A percentile compares a stretch with the other conserved stretches of the same genome.
These are phyloP conservation scores for Trichosporon faecale DNA, from an alignment of 1,284 basidiomycete species.

Conservation along the genomic window DNA sequence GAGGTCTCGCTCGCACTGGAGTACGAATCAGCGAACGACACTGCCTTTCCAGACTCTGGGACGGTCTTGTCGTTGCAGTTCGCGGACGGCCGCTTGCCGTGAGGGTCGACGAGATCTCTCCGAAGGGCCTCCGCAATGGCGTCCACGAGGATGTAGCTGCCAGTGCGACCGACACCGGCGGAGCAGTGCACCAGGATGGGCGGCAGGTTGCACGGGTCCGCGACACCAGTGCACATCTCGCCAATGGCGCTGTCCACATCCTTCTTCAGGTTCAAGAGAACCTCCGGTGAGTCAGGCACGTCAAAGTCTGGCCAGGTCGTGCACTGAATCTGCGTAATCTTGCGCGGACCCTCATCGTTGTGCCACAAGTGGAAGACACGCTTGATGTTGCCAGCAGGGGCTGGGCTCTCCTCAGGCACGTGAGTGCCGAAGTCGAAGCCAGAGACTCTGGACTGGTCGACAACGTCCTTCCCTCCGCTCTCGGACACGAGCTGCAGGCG, in stretches of 20 bases:
- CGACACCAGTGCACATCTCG: constrained; percentile 53
- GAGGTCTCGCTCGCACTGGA: not conserved
- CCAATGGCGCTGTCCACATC: constrained; percentile 61
- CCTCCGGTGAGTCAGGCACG: constrained; percentile 74
- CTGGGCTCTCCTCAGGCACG: constrained; percentile 9
- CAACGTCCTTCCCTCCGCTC: constrained; percentile 55
- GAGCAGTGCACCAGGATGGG: constrained; percentile 58
- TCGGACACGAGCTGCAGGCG: constrained; percentile 64
- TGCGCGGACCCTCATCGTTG: constrained; percentile 58
- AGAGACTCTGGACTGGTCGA: constrained; percentile 28
- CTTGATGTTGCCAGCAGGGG: constrained; percentile 55
- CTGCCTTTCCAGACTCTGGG: not conserved
- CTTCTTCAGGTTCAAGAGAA: constrained; percentile 66
- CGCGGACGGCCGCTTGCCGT: not conserved
- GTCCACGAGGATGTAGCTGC: constrained; percentile 85
- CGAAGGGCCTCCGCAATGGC: constrained; percentile 75
- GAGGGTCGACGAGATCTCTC: constrained; percentile 54
- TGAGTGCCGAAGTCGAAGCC: constrained; percentile 51
- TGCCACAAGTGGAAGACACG: constrained; percentile 70
- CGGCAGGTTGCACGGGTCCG: constrained; percentile 35
- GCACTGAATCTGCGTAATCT: constrained; percentile 72
- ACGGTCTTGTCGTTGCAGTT: not conserved
- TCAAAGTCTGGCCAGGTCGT: constrained; percentile 92
- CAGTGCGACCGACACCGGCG: constrained; percentile 86
- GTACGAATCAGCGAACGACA: not conserved